Evolutionary conservation across 805 yeast genomes (phyloP), one percentile per base, ranked within the genome.

Genomic region (Yarrowia keelungensis): DNA sequence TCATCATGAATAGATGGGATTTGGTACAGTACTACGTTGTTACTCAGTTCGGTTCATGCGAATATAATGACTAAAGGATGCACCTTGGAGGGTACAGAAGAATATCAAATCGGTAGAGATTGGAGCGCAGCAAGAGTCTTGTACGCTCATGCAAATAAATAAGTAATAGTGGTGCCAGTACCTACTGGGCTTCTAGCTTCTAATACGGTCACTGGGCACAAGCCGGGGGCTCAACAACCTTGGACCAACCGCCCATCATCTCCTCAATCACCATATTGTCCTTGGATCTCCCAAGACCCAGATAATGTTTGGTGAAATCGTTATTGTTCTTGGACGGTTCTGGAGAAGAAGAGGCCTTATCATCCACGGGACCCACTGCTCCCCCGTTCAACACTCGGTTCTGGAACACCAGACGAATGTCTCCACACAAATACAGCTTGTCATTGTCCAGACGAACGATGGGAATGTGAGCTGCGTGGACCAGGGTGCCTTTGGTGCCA

Each of bases 401-500:
- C 46, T 62, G 67, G 47, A 62, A 62, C 15, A 62, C 67, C 47
- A 62, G 26, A 8, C 67, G 16, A 7, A 62, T 16, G 46, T 62
- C 67, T 2, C 67, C 67, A 15, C 56, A 47, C 3, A 62, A 39
- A 32, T 62, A 62, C 12, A 62, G 56, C 56, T 62, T 62, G n/a
- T 8, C 67, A 9, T 47, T 62, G 11, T 49, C 56, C 19, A 49
- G 35, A n/a, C 56, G 43, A 47, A 16, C 41, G 14, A 62, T 32
- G 5, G 67, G 67, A 16, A 49, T 36, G 47, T 62, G 67, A 9
- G 56, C 45, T 12, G 67, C 67, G 38, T 62, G 67, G 56, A 74
- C 65, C 26, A 78, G 69, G 10, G 68, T 49, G 32, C 65, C 65
- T 35, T 70, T 71, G 16, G 69, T 62, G 39, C 59, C 41, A 8